Evolutionary conservation across 441 rosid genomes (phyloP), one percentile per base, ranked within the genome.

Genomic region (Eutrema salsugineum): DNA sequence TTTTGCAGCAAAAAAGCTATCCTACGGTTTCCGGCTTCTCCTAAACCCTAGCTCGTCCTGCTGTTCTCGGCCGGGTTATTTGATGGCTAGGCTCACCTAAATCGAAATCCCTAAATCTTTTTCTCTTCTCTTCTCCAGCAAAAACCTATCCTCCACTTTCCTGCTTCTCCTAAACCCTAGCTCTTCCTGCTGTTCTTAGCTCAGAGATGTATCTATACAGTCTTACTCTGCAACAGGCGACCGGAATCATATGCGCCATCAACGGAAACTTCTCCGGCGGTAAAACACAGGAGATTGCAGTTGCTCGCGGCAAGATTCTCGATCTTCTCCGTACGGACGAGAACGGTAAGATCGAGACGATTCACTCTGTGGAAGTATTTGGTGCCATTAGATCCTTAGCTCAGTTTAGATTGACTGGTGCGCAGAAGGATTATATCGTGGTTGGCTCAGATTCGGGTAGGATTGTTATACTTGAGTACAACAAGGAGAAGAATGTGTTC

Each of bases 381-480:
- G 99, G 99, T 5, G 96, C 92, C 5, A 82, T 95, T 39, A 88
- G 98, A 68, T 91, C 96, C 42, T 33, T 92, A 54, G 94, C 94
- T 66, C 97, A 87, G 74, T 95, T 95, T 70, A 80, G 99, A 28
- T 81, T 95, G n/a, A 95, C 98, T 5, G 99, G 99, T 27, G 82
- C 91, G 17, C 90, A 85, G 35, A 95, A 95, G 71, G 98, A 95
- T 70, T 94, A 92, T 58, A 82, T 94, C n/a, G 98, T 90, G 1
- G 94, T 92, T 0, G 98, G 99, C 14, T 94, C 98, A 1, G 99
- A 94, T 79, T 94, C 98, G 9, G 99, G 99, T 30, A 83, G 99
- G 68, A 92, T 94, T 24, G 98, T 94, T 4, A 94, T 94, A 10
- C 75, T 94, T 6, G 99, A 94, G 44, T 94, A 89, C 76, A 94